A percentile compares a stretch with the other conserved stretches of the same genome.
These are phyloP conservation scores for Taiozyma sp. DNA, from an alignment of 1,139 yeast species.

Conservation along the genomic window DNA sequence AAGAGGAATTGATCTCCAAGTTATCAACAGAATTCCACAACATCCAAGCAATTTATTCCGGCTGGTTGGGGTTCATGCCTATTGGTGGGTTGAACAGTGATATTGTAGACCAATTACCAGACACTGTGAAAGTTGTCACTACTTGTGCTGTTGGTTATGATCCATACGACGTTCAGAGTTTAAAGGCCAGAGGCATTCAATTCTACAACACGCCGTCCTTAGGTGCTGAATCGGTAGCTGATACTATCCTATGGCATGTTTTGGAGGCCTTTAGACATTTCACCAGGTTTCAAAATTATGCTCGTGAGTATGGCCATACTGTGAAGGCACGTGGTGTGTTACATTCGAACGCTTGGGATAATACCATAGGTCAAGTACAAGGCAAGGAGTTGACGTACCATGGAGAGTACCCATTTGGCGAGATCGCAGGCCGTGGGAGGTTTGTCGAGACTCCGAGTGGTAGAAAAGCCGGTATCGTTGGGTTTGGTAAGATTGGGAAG, in stretches of 20 bases:
- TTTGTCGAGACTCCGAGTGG: constrained; percentile 46
- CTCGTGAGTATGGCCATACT: constrained; percentile 38
- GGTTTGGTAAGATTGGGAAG: constrained; percentile 76
- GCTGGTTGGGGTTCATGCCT: constrained; percentile 50
- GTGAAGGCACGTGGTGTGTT: constrained; percentile 27
- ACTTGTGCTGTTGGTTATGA: constrained; percentile 66
- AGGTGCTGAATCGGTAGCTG: constrained; percentile 77
- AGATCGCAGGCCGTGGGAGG: constrained; percentile 33
- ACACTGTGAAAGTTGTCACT: constrained; percentile 46
- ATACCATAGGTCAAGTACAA: constrained; percentile 29
- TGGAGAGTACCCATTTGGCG: constrained; percentile 37
- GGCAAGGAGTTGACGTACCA: constrained; percentile 24
- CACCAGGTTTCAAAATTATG: constrained; percentile 39
- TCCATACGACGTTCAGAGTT: constrained; percentile 41
- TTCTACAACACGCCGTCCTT: constrained; percentile 61
- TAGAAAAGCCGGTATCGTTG: constrained; percentile 62
- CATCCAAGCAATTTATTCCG: constrained; percentile 54
- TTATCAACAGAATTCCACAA: constrained; percentile 32
- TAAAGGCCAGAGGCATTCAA: constrained; percentile 37
- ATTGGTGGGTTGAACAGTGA: constrained; percentile 45
- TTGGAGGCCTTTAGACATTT: constrained; percentile 62
- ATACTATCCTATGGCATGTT: constrained; percentile 64
- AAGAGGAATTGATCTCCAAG: constrained; percentile 35
- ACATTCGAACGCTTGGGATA: constrained; percentile 34
- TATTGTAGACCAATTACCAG: constrained; percentile 41